These are phyloP conservation scores for Venturia carpophila DNA, from an alignment of 2,329 filamentous ascomycete species.

Conservation along the genomic window DNA sequence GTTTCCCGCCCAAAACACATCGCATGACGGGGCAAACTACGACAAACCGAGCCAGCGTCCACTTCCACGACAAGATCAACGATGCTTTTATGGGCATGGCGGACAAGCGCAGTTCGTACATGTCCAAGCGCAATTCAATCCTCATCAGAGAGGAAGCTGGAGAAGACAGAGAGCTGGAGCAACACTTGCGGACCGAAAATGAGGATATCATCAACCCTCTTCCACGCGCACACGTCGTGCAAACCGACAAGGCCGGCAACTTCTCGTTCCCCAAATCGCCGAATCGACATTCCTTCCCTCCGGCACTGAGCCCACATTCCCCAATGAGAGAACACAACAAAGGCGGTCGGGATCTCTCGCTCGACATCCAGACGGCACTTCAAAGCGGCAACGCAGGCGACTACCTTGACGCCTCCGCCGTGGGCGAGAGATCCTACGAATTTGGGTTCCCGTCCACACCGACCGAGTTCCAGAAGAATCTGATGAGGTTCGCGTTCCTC, in stretches of 20 bases:
- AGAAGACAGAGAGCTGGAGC: constrained; percentile 70
- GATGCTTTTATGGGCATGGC: constrained; percentile 81
- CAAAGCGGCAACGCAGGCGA: constrained; percentile 24
- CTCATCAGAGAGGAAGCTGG: constrained; percentile 74
- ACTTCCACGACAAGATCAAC: constrained; percentile 80
- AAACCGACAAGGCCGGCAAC: not conserved
- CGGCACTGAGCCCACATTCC: constrained; percentile 26
- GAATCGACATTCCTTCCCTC: constrained; percentile 28
- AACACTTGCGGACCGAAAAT: constrained; percentile 70
- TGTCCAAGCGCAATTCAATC: constrained; percentile 62
- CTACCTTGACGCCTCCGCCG: constrained; percentile 27
- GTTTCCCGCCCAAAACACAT: constrained; percentile 34
- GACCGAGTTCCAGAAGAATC: constrained; percentile 77
- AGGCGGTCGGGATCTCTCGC: constrained; percentile 16
- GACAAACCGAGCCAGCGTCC: constrained; percentile 51
- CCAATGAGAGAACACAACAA: constrained; percentile 22
- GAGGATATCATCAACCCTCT: constrained; percentile 79
- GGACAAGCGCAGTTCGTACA: constrained; percentile 51
- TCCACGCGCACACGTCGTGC: constrained; percentile 46
- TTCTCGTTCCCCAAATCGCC: not conserved
- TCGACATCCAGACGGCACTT: constrained; percentile 35
- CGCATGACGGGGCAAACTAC: constrained; percentile 19
- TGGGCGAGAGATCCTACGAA: constrained; percentile 31
- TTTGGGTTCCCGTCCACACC: constrained; percentile 74
- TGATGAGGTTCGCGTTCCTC: constrained; percentile 86